Evolutionary conservation across 176 grass and related monocot genomes (phyloP).

Genomic region (Oryza coarctata): DNA sequence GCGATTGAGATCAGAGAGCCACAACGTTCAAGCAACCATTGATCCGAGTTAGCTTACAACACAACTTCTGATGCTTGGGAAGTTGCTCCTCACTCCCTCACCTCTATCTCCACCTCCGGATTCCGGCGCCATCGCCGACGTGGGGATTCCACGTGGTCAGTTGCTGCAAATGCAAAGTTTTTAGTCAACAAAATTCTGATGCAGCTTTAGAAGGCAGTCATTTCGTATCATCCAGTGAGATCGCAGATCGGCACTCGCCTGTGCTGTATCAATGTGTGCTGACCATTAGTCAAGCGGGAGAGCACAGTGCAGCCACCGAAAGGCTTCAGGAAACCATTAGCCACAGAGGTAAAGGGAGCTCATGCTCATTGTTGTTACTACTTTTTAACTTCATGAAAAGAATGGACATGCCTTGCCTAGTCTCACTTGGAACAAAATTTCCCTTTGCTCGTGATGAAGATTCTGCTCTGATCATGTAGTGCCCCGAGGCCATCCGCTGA

Average conservation of each 20-base stretch:
- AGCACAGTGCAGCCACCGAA: not conserved
- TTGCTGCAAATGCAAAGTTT: not conserved
- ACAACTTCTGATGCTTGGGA: no score
- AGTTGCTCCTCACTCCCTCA: no score
- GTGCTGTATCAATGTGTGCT: slow-evolving; percentile 8
- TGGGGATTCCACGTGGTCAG: not conserved
- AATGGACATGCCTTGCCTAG: not conserved
- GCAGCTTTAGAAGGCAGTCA: slow-evolving; percentile 30
- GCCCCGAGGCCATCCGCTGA: not conserved
- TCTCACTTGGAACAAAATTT: not conserved
- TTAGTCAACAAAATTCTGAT: slow-evolving; percentile 1
- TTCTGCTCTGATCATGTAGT: not conserved
- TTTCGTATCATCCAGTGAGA: not conserved
- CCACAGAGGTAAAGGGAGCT: not conserved
- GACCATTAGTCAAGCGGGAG: not conserved
- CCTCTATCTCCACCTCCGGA: no score
- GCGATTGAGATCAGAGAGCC: no score
- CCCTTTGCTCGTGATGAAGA: slow-evolving; percentile 6
- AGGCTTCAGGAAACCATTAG: not conserved
- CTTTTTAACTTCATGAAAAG: slow-evolving; percentile 35
- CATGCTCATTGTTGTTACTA: not conserved
- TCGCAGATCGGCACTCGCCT: slow-evolving; percentile 31
- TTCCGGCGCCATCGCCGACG: no score
- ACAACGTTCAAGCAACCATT: no score
- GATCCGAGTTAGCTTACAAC: no score